phyloP scores from a whole-genome alignment of 495 filamentous ascomycete species.

The Staphylotrichum tortipilum region DNA sequence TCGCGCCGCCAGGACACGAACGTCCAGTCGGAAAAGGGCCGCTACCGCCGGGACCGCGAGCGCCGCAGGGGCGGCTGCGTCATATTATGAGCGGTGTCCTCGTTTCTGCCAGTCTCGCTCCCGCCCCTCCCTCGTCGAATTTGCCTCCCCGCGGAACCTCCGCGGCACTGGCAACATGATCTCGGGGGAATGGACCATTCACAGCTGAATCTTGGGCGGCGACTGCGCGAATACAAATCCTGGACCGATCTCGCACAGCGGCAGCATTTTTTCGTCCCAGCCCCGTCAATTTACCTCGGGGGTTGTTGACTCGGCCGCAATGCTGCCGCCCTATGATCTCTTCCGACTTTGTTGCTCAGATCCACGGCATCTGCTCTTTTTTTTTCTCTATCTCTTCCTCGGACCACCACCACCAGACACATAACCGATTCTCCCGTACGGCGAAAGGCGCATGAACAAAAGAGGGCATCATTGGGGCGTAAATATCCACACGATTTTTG shows the following conservation, averaged over 20 bases:
- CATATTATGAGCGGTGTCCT: constrained; percentile 27
- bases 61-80: constrained; percentile 21
- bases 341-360: constrained; percentile 18
- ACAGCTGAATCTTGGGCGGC: neutral
- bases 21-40: constrained; percentile 16
- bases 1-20: constrained; percentile 13
- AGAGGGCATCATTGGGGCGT: constrained; percentile 28
- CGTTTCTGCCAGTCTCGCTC: neutral
- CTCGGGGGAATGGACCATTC: no score
- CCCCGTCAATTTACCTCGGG: no score
- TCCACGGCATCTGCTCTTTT: no score
- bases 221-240: neutral
- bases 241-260: constrained; percentile 3
- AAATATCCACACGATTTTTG: constrained; percentile 17
- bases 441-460: constrained; percentile 32
- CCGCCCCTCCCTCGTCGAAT: no score
- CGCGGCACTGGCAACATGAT: no score
- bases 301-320: neutral
- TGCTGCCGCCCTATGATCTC: neutral
- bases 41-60: constrained; percentile 21
- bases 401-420: constrained; percentile 13
- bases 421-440: constrained; percentile 20
- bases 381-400: constrained; percentile 7
- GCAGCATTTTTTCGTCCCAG: constrained; percentile 4
- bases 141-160: no score